Base-by-base conservation (phyloP, 225 moss, liverwort and hornwort species). In the Marchantia paleacea region DNA sequence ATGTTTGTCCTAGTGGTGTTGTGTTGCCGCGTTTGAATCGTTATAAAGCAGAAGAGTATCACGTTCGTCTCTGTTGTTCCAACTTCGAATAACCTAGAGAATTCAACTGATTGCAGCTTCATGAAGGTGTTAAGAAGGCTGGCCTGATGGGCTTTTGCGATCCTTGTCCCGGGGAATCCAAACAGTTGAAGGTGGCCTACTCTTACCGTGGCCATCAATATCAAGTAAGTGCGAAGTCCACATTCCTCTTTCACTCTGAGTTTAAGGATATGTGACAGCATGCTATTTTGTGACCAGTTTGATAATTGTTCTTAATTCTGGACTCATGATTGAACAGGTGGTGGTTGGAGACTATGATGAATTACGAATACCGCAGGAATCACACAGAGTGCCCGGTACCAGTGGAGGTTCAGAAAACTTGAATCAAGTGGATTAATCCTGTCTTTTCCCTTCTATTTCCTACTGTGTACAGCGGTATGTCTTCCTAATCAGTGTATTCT, bases 111-210 rank as follows among this genome's bases (percentile, higher is more conserved):
- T 25, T 19, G 83, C 88, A 96, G 94, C 88, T 97, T 81, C 92
- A 97, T 68, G 89, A 94, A 76, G 96, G 96, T 78, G 92, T 97
- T 50, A 97, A 94, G 84, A 97, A 97, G 90, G 91, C 94, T 52
- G 96, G 96, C 57, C 91, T 99, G 25, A 99, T 99, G 99, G 99
- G 99, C 52, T 99, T 99, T 78, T 99, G 95, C 82, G 99, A 99
- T 85, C 99, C 99, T 60, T 99, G 99, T 85, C 99, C 99, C 0
- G 99, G 99, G 51, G 95, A 99, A 83, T 78, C 91, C 39, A 99
- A 99, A 85, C 93, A 95, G 84, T 88, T 99, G 84, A 92, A 89
- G 88, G 89, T 99, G 66, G 65, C 76, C 31, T 99, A 99, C 77
- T 85, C 87, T 63, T 94, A 90, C 87, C 86, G 89, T 80, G 89